These are phyloP conservation scores for Neonectria faginata DNA, from an alignment of 2,329 filamentous ascomycete species.

Conservation along the genomic window DNA sequence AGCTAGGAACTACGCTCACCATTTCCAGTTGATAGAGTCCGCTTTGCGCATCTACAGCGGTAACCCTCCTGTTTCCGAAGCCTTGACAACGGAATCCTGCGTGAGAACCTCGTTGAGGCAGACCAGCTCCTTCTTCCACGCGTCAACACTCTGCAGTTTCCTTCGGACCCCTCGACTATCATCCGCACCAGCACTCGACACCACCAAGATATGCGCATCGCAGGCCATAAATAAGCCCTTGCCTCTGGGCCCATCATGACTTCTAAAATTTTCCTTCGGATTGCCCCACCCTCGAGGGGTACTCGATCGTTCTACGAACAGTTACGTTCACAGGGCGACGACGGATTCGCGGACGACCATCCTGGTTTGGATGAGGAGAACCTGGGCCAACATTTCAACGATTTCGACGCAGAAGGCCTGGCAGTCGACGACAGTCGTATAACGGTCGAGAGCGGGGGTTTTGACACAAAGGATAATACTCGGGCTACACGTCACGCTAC, in stretches of 20 bases:
- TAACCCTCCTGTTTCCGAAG: not conserved
- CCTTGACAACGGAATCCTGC: not conserved
- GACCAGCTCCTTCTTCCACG: not conserved
- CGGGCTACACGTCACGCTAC: slow-evolving; percentile 22
- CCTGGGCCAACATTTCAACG: slow-evolving; percentile 62
- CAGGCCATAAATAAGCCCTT: slow-evolving; percentile 23
- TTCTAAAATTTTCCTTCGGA: slow-evolving; percentile 61
- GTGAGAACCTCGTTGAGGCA: not conserved
- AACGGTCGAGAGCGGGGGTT: slow-evolving; percentile 54
- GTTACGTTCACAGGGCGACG: slow-evolving; percentile 55
- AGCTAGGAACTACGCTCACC: slow-evolving; percentile 3
- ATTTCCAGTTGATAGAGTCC: not conserved
- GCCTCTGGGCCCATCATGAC: slow-evolving; percentile 52
- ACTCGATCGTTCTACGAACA: slow-evolving; percentile 63
- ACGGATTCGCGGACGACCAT: slow-evolving; percentile 56
- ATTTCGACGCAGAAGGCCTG: slow-evolving; percentile 61
- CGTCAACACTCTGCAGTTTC: not conserved
- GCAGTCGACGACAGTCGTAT: slow-evolving; percentile 60
- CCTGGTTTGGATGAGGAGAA: slow-evolving; percentile 66
- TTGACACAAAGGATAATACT: slow-evolving; percentile 36
- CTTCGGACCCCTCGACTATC: not conserved
- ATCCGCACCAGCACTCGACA: slow-evolving; percentile 9
- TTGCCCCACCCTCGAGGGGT: slow-evolving; percentile 47
- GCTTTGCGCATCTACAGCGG: not conserved
- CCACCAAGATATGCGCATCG: slow-evolving; percentile 34